phyloP scores from a whole-genome alignment of 2,329 filamentous ascomycete species.

The Pyrenochaeta sp. region DNA sequence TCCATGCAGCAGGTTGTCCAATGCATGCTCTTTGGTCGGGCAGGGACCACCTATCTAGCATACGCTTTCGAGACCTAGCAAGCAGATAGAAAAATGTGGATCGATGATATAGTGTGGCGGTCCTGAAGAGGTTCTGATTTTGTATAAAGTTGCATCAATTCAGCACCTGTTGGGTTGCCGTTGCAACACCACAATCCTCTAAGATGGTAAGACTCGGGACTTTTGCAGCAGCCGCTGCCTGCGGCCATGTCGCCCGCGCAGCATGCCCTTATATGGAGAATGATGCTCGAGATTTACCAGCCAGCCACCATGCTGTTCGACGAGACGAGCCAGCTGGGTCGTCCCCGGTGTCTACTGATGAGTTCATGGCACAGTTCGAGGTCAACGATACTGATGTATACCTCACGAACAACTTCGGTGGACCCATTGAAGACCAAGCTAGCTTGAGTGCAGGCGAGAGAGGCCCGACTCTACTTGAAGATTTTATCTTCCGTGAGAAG shows the following conservation, averaged over 20 bases:
- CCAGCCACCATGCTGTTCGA: conserved; percentile 38
- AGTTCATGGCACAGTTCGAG: conserved; percentile 48
- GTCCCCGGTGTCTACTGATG: conserved; percentile 32
- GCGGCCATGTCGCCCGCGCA: conserved; percentile 29
- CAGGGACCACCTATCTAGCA: no score
- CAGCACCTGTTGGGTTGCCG: not conserved
- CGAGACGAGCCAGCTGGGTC: conserved; percentile 27
- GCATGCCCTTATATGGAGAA: conserved; percentile 49
- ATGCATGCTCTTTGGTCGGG: not conserved
- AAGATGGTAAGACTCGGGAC: conserved; percentile 36
- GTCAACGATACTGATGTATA: conserved; percentile 47
- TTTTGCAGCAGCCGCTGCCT: conserved; percentile 37
- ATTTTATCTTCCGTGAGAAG: conserved; percentile 77
- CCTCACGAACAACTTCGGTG: conserved; percentile 71
- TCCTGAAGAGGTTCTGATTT: not conserved
- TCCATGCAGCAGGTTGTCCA: conserved; percentile 5
- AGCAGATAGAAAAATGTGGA: not conserved
- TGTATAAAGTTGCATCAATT: conserved; percentile 23
- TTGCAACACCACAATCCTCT: not conserved
- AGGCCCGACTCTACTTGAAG: conserved; percentile 74
- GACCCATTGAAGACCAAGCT: conserved; percentile 71
- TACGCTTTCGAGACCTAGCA: conserved; percentile 2
- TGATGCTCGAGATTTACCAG: conserved; percentile 38
- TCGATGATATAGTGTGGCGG: not conserved
- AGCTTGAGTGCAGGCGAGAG: conserved; percentile 72